Conservation (phyloP, 331 rosid genomes). For the Stylosanthes scabra region DNA sequence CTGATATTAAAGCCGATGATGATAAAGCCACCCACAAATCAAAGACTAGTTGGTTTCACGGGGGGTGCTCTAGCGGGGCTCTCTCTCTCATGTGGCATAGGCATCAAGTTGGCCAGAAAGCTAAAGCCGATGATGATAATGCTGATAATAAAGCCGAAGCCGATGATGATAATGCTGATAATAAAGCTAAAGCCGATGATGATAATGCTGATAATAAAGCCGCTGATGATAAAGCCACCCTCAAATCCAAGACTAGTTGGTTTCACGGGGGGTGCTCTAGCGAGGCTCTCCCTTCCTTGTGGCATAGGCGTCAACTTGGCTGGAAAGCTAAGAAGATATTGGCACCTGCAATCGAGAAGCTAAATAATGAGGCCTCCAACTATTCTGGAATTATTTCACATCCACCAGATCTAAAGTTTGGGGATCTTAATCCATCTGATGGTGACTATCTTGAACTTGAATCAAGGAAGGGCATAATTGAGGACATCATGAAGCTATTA, state of each 20-base stretch:
- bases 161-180: too few species aligned
- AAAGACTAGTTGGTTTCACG: background rate
- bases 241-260: background rate
- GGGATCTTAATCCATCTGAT: background rate
- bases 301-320: conserved; percentile 11
- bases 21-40: background rate
- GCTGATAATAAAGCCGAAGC: too few species aligned
- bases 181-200: too few species aligned
- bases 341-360: background rate
- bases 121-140: too few species aligned
- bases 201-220: too few species aligned
- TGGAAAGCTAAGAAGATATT: conserved; percentile 4
- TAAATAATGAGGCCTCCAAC: background rate
- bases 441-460: background rate
- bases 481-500: background rate
- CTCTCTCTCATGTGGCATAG: background rate
- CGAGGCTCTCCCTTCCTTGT: background rate
- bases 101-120: conserved; percentile 14
- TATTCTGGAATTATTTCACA: background rate
- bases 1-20: too few species aligned
- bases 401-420: background rate
- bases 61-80: background rate
- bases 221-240: background rate
- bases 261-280: background rate
- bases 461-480: background rate